Conservation (phyloP, 306 rosid species). For the Luffa acutangula region DNA sequence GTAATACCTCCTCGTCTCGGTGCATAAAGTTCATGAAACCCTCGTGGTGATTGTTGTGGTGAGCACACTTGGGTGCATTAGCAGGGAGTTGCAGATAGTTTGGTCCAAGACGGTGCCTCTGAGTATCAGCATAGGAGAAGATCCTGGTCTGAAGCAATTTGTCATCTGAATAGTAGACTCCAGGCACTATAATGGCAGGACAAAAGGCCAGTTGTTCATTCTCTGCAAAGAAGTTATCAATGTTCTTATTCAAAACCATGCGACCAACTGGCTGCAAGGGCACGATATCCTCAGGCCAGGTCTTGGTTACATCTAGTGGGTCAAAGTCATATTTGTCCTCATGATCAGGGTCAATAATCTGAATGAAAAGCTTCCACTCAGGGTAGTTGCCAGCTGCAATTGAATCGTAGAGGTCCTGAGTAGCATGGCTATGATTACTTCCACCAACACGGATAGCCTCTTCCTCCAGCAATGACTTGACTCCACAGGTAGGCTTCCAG, state of each 20-base stretch:
- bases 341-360: slow-evolving; percentile 82
- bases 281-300: slow-evolving; percentile 90
- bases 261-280: slow-evolving; percentile 98
- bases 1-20: slow-evolving; percentile 76
- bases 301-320: slow-evolving; percentile 92
- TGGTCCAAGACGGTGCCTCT: slow-evolving; percentile 97
- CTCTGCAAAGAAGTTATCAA: slow-evolving; percentile 93
- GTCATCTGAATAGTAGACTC: slow-evolving; percentile 76
- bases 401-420: slow-evolving; percentile 83
- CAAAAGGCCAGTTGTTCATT: slow-evolving; percentile 90
- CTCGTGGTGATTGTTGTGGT: slow-evolving; percentile 92
- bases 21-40: slow-evolving; percentile 93
- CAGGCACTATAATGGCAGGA: slow-evolving; percentile 79
- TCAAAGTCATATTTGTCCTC: slow-evolving; percentile 86
- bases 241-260: slow-evolving; percentile 81
- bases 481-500: slow-evolving; percentile 80
- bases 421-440: slow-evolving; percentile 92
- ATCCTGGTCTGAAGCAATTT: slow-evolving; percentile 84
- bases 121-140: slow-evolving; percentile 83
- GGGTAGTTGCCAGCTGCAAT: slow-evolving; percentile 97
- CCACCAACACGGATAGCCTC: slow-evolving; percentile 87
- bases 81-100: slow-evolving; percentile 89
- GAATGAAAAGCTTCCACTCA: slow-evolving; percentile 90
- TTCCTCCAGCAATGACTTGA: slow-evolving; percentile 70
- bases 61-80: slow-evolving; percentile 83